These are phyloP conservation scores for Trematosphaeria pertusa DNA, from an alignment of 2,329 filamentous ascomycete genomes.

Conservation along the genomic window DNA sequence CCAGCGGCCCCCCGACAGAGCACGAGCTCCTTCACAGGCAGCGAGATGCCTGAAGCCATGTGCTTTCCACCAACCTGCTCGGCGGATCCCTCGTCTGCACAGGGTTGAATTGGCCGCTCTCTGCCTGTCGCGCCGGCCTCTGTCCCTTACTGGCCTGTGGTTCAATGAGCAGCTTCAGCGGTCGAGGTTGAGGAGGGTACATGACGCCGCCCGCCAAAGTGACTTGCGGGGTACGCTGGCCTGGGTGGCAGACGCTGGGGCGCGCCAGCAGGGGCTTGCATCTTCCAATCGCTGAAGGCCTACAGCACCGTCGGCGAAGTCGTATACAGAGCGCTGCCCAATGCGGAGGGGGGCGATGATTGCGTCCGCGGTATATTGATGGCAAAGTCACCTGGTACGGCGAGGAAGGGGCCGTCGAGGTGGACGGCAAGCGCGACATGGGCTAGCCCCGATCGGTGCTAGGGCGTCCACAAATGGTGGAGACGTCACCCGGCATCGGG, in stretches of 20 bases:
- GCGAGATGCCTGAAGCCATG: conserved; percentile 3
- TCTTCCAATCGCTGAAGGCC: background rate
- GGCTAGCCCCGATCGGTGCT: conserved; percentile 1
- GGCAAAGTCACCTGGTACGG: conserved; percentile 14
- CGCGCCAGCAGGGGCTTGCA: conserved; percentile 2
- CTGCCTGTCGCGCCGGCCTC: too few relatives aligned
- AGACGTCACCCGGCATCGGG: conserved; percentile 21
- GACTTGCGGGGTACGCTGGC: too few relatives aligned
- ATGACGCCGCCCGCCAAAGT: too few relatives aligned
- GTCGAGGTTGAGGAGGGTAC: too few relatives aligned
- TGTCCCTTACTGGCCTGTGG: too few relatives aligned
- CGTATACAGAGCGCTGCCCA: conserved; percentile 6
- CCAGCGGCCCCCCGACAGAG: background rate
- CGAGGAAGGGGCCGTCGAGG: too few relatives aligned
- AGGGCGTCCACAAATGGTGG: too few relatives aligned
- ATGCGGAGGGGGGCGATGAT: conserved; percentile 11
- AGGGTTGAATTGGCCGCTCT: too few relatives aligned
- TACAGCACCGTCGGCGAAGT: conserved; percentile 3
- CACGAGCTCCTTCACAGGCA: background rate
- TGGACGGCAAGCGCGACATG: too few relatives aligned
- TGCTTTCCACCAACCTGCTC: conserved; percentile 1
- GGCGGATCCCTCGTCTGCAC: background rate
- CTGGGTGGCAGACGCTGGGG: too few relatives aligned
- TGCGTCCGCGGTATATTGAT: conserved; percentile 17
- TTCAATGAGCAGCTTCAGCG: too few relatives aligned